phyloP scores from a whole-genome alignment of 2,329 filamentous ascomycete genomes.

The Talaromyces sp. region DNA sequence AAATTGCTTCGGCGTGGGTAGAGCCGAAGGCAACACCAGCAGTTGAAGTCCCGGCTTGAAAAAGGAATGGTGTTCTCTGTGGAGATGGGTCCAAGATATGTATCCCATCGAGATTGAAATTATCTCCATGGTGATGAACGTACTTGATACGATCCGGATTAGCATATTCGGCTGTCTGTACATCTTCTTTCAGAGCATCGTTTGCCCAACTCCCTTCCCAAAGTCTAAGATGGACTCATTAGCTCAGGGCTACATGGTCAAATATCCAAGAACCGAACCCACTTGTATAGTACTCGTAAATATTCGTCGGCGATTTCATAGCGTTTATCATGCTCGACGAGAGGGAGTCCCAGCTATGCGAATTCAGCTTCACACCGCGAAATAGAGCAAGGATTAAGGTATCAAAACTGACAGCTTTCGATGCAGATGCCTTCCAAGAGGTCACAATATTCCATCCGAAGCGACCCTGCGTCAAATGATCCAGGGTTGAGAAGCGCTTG shows the following conservation, averaged over 20 bases:
- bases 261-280: neutral
- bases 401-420: constrained; percentile 58
- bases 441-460: constrained; percentile 65
- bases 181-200: constrained; percentile 61
- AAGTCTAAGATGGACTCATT: constrained; percentile 28
- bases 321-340: constrained; percentile 60
- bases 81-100: constrained; percentile 65
- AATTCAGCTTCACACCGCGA: neutral
- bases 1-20: constrained; percentile 68
- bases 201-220: constrained; percentile 65
- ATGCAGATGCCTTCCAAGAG: constrained; percentile 64
- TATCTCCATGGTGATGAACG: constrained; percentile 65
- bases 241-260: neutral
- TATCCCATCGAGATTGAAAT: constrained; percentile 62
- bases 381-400: constrained; percentile 45
- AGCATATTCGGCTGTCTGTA: constrained; percentile 54
- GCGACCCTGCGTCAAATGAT: constrained; percentile 63
- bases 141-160: constrained; percentile 56
- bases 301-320: constrained; percentile 65
- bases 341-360: constrained; percentile 33
- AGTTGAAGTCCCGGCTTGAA: constrained; percentile 67
- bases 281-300: constrained; percentile 62
- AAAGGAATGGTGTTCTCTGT: constrained; percentile 65
- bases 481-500: constrained; percentile 61
- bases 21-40: constrained; percentile 65